Percentiles rank a stretch among this genome's conserved stretches.
Conservation (phyloP, 352 stramenopile species). For the Globisporangium uncinulatum region DNA sequence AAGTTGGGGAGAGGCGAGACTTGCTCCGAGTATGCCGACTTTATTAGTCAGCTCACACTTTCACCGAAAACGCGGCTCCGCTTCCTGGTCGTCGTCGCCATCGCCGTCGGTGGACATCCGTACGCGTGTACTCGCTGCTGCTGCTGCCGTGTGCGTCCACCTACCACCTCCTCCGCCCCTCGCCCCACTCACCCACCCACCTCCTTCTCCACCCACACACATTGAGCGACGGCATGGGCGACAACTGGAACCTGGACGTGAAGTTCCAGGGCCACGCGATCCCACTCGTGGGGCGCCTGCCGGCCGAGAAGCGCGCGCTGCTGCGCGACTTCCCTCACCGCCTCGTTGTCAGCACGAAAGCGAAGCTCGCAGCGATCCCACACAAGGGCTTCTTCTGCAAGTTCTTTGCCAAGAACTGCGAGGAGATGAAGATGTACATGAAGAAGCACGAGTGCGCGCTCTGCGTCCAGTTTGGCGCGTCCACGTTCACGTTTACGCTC, state of each 20-base stretch:
- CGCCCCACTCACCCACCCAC: neutral
- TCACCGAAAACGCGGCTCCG: too few species aligned
- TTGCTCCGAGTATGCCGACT: too few species aligned
- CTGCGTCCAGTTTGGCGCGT: conserved; percentile 76
- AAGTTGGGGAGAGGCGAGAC: too few species aligned
- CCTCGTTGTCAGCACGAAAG: conserved; percentile 67
- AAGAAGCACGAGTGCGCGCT: conserved; percentile 80
- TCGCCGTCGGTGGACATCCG: too few species aligned
- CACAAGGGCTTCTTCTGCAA: conserved; percentile 88
- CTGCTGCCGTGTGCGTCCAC: too few species aligned
- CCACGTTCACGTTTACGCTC: conserved; percentile 83
- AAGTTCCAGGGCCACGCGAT: conserved; percentile 80
- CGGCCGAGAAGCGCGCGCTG: conserved; percentile 74
- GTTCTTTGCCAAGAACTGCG: conserved; percentile 80
- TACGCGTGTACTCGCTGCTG: too few species aligned
- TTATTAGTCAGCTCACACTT: too few species aligned
- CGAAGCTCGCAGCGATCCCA: conserved; percentile 75
- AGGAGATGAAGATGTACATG: conserved; percentile 87
- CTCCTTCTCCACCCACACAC: neutral
- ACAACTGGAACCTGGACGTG: conserved; percentile 83
- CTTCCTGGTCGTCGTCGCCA: too few species aligned
- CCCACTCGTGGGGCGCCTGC: conserved; percentile 63
- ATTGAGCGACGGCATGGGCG: conserved; percentile 24
- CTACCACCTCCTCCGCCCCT: too few species aligned
- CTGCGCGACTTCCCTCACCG: conserved; percentile 74